phyloP scores from a whole-genome alignment of 805 yeast species.

The Cyberlindnera euphorbiae region DNA sequence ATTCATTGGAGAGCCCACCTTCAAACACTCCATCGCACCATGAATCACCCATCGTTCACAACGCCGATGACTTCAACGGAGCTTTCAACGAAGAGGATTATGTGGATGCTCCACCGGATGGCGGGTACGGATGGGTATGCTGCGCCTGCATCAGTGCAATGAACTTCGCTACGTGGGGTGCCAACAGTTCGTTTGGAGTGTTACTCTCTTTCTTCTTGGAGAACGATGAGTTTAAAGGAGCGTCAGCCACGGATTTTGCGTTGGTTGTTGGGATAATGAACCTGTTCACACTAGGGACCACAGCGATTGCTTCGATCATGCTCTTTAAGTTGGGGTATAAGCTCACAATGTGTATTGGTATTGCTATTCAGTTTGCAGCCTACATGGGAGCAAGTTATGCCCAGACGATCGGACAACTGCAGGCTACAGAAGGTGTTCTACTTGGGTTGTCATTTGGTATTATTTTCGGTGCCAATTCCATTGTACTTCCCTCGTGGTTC shows the following conservation, averaged over 20 bases:
- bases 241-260: slow-evolving; percentile 48
- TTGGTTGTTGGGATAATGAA: slow-evolving; percentile 50
- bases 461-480: slow-evolving; percentile 47
- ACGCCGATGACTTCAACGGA: slow-evolving; percentile 13
- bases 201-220: slow-evolving; percentile 44
- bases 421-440: slow-evolving; percentile 47
- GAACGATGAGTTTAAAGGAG: slow-evolving; percentile 40
- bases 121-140: slow-evolving; percentile 47
- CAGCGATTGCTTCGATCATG: slow-evolving; percentile 44
- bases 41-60: too few relatives aligned
- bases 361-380: slow-evolving; percentile 39
- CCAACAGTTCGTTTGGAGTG: slow-evolving; percentile 51
- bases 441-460: slow-evolving; percentile 47
- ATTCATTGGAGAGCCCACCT: too few relatives aligned
- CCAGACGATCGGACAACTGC: slow-evolving; percentile 44
- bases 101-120: slow-evolving; percentile 38
- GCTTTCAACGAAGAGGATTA: slow-evolving; percentile 29
- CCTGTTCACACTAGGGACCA: slow-evolving; percentile 44
- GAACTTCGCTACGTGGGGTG: slow-evolving; percentile 28
- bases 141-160: slow-evolving; percentile 31
- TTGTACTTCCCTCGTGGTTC: slow-evolving; percentile 53
- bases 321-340: slow-evolving; percentile 41
- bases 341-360: slow-evolving; percentile 35
- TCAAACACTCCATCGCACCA: too few relatives aligned
- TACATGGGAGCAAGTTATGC: slow-evolving; percentile 50